Evolutionary conservation across 202 grass and related monocot genomes (phyloP).

Genomic region (Musa balbisiana): DNA sequence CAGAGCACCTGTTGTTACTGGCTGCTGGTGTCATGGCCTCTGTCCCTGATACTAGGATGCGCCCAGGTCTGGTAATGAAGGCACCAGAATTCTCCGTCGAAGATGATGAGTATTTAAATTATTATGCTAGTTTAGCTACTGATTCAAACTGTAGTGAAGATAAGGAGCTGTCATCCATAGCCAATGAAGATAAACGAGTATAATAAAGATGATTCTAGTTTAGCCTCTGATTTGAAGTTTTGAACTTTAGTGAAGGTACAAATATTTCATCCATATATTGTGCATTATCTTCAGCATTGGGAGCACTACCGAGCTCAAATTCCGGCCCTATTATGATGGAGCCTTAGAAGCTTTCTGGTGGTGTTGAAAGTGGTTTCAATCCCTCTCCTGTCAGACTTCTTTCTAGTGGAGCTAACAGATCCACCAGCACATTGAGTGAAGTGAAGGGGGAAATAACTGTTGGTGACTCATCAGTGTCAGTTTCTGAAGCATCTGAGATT

Average conservation of each 20-base stretch:
- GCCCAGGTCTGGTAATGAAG: slow-evolving; percentile 46
- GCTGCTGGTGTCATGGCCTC: slow-evolving; percentile 17
- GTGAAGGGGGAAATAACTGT: neutral
- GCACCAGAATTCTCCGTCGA: slow-evolving; percentile 53
- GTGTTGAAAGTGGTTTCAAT: neutral
- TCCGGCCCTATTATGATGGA: slow-evolving; percentile 12
- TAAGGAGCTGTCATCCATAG: slow-evolving; percentile 11
- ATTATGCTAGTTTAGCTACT: slow-evolving; percentile 28
- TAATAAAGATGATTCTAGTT: slow-evolving; percentile 23
- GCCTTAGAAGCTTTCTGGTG: slow-evolving; percentile 11
- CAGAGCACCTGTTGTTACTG: neutral
- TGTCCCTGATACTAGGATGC: slow-evolving; percentile 30
- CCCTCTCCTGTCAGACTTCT: slow-evolving; percentile 15
- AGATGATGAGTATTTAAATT: slow-evolving; percentile 25
- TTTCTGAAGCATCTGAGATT: neutral
- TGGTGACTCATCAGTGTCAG: neutral
- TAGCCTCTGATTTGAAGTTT: slow-evolving; percentile 9
- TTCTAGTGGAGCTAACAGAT: neutral
- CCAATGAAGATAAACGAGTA: neutral
- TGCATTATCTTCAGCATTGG: slow-evolving; percentile 71
- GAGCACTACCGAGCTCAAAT: slow-evolving; percentile 47
- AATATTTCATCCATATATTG: slow-evolving; percentile 46
- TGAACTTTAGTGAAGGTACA: slow-evolving; percentile 26
- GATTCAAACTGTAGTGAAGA: slow-evolving; percentile 11
- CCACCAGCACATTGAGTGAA: neutral